Evolutionary conservation across 2,329 filamentous ascomycete species (phyloP).

Genomic region (Aureobasidium sp.): DNA sequence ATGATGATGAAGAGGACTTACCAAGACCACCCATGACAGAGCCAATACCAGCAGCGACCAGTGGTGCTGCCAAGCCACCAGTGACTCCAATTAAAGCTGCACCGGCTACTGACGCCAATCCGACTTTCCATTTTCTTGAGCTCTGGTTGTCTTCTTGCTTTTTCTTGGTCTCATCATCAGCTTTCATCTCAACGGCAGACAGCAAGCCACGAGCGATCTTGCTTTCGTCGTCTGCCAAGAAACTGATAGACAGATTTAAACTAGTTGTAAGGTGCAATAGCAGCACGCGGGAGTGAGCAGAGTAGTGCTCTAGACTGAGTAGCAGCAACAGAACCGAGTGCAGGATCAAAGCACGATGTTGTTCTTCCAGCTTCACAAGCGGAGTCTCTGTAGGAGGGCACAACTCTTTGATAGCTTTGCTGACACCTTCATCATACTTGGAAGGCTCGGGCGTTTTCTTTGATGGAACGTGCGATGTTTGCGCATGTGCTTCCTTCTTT

Average conservation of each 20-base stretch:
- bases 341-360: constrained; percentile 30
- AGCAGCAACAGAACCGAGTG: constrained; percentile 33
- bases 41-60: constrained; percentile 73
- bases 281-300: constrained; percentile 31
- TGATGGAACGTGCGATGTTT: constrained; percentile 28
- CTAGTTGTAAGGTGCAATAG: constrained; percentile 30
- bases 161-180: constrained; percentile 68
- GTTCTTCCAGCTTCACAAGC: constrained; percentile 30
- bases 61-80: constrained; percentile 67
- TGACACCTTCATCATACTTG: constrained; percentile 26
- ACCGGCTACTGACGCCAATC: constrained; percentile 78
- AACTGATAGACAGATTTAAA: constrained; percentile 27
- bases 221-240: constrained; percentile 44
- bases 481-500: constrained; percentile 32
- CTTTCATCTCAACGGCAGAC: constrained; percentile 69
- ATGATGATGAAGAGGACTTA: background rate
- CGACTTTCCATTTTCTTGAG: constrained; percentile 71
- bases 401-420: constrained; percentile 25
- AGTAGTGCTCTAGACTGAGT: constrained; percentile 35
- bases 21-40: constrained; percentile 64
- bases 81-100: constrained; percentile 81
- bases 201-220: constrained; percentile 69
- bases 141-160: constrained; percentile 62
- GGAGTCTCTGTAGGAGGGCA: constrained; percentile 34
- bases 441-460: constrained; percentile 17